These are phyloP conservation scores for Neonectria faginata DNA, from an alignment of 2,329 filamentous ascomycete species.

Conservation along the genomic window DNA sequence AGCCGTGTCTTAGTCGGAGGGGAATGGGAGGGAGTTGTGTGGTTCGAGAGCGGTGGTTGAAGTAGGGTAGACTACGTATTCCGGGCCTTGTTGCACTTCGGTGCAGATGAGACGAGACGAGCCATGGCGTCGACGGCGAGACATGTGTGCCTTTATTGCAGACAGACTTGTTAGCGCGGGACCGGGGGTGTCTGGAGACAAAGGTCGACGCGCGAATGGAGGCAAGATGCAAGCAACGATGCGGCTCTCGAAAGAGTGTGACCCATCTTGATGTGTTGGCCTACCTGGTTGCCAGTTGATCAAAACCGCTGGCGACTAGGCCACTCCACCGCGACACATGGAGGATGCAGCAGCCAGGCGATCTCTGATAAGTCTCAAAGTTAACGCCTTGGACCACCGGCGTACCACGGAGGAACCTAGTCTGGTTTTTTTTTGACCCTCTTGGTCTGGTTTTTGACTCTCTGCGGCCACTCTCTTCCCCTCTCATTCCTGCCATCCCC, in stretches of 20 bases:
- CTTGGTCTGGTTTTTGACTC: conserved; percentile 24
- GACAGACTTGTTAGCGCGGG: conserved; percentile 64
- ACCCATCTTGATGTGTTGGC: conserved; percentile 92
- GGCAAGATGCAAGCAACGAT: conserved; percentile 71
- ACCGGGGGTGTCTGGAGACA: conserved; percentile 60
- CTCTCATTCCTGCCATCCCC: conserved; percentile 13
- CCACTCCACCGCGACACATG: conserved; percentile 67
- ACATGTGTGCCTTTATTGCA: conserved; percentile 75
- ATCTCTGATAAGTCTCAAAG: conserved; percentile 56
- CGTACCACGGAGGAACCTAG: conserved; percentile 44
- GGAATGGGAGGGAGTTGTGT: conserved; percentile 29
- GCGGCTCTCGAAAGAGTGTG: conserved; percentile 75
- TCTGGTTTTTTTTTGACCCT: conserved; percentile 28
- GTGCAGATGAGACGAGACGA: conserved; percentile 55
- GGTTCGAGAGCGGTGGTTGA: conserved; percentile 49
- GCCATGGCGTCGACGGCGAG: conserved; percentile 58
- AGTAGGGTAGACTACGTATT: conserved; percentile 62
- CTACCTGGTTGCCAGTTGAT: conserved; percentile 85
- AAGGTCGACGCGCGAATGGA: conserved; percentile 52
- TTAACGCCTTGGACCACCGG: conserved; percentile 47
- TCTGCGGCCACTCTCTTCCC: conserved; percentile 17
- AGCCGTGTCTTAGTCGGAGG: conserved; percentile 28
- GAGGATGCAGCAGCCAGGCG: conserved; percentile 59
- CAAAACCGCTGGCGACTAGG: conserved; percentile 70
- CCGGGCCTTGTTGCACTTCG: conserved; percentile 57